Percentiles rank a stretch among this genome's conserved stretches.
phyloP scores from a whole-genome alignment of 2,329 filamentous ascomycete genomes.

The Exophiala sp. region DNA sequence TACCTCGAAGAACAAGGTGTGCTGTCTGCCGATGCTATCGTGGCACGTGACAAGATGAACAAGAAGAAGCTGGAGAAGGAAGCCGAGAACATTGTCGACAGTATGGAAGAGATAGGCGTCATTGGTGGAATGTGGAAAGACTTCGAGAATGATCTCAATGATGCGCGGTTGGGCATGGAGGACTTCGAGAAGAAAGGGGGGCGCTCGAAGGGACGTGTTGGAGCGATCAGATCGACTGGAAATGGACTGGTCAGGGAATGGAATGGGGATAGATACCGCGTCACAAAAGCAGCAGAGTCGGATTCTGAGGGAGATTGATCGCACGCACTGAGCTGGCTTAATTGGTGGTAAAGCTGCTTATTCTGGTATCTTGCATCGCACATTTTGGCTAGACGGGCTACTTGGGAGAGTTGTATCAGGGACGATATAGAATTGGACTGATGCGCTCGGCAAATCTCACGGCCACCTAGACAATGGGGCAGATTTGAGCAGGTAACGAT shows the following conservation, averaged over 20 bases:
- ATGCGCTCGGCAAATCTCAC: no score
- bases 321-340: neutral
- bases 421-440: no score
- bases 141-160: conserved; percentile 62
- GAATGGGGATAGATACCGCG: conserved; percentile 6
- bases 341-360: neutral
- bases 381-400: no score
- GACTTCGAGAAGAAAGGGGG: conserved; percentile 24
- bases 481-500: no score
- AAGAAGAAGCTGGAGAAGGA: conserved; percentile 57
- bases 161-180: conserved; percentile 52
- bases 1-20: conserved; percentile 59
- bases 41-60: conserved; percentile 60
- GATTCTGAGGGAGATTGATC: conserved; percentile 13
- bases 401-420: no score
- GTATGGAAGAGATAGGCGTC: conserved; percentile 59
- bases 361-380: neutral
- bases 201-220: conserved; percentile 21
- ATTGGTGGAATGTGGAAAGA: conserved; percentile 61
- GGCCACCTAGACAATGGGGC: no score
- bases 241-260: conserved; percentile 14
- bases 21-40: conserved; percentile 55
- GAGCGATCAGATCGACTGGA: conserved; percentile 13
- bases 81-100: conserved; percentile 62
- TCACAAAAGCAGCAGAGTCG: conserved; percentile 6